Base-by-base conservation (phyloP, 1,139 yeast genomes). In the Debaryomyces sp. region DNA sequence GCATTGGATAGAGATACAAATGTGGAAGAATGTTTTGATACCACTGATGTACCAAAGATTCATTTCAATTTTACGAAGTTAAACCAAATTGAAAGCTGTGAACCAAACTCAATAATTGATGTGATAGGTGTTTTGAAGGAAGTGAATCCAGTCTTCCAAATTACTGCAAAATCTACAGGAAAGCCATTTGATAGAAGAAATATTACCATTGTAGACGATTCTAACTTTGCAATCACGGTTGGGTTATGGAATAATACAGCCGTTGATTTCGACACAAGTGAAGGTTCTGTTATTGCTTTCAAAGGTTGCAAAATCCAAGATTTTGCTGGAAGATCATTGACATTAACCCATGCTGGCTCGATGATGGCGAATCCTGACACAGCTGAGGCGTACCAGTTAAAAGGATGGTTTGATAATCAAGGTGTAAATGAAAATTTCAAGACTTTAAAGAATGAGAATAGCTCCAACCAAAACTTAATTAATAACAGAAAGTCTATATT, bases 221-320 rank as follows among this genome's bases (percentile, higher is more conserved):
- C 96, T 6, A 87, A 87, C 43, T 82, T 79, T 56, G 85, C 91
- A 6, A 82, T 92, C 42, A 79, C 82, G 24, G 82, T 91, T 48
- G 96, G 97, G 1, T 74, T 95, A 54, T 95, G 99, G 99, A 94
- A 92, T 59, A 85, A 86, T 56, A 78, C 83, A 44, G 99, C 99
- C 1, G 67, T 83, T 23, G 89, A 88, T 47, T 95, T 94, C 64
- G 75, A 71, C 50, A 68, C 81, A 24, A 84, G 86, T n/a, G 85
- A 78, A 50, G 97, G 96, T 24, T 80, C 95, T 0, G 94, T 94
- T n/a, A 73, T 94, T 44, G 98, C 97, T 1, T 77, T 92, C 58
- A 94, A 94, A 70, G 96, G 96, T 44, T 94, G 89, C 46, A 87
- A 90, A 64, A 89, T 94, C 37, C 84, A 87, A 50, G 98, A 94